Conservation (phyloP, 192 early-diverging fungal species). For the Rhizophagus sp. region DNA sequence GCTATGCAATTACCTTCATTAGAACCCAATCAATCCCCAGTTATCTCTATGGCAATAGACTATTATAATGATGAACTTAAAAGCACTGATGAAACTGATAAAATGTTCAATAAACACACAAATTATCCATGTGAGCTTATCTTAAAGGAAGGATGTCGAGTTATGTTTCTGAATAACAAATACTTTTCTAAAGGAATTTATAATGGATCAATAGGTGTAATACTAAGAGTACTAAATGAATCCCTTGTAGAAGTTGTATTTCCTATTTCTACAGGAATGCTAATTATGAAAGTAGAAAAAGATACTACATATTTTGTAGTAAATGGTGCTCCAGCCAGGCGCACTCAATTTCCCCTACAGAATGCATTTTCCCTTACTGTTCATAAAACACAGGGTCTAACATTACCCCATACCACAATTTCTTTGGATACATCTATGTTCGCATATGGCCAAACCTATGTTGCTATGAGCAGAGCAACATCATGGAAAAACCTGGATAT, state of each 20-base stretch:
- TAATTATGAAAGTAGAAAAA: not conserved
- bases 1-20: too few relatives aligned
- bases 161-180: not conserved
- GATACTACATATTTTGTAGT: not conserved
- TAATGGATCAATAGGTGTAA: not conserved
- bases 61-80: not conserved
- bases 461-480: too few relatives aligned
- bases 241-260: not conserved
- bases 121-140: not conserved
- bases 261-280: not conserved
- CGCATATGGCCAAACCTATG: too few relatives aligned
- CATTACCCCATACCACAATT: too few relatives aligned
- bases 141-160: not conserved
- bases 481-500: too few relatives aligned
- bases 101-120: not conserved
- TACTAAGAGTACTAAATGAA: not conserved
- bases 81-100: too few relatives aligned
- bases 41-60: not conserved
- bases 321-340: not conserved
- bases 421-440: too few relatives aligned
- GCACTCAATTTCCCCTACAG: slow-evolving; percentile 2
- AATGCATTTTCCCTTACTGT: too few relatives aligned
- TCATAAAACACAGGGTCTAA: too few relatives aligned
- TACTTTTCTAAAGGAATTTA: not conserved
- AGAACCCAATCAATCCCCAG: too few relatives aligned